A percentile compares a stretch with the other conserved stretches of the same genome.
These are phyloP conservation scores for Tephrocybe sp. DNA, from an alignment of 768 basidiomycete genomes.

Conservation along the genomic window DNA sequence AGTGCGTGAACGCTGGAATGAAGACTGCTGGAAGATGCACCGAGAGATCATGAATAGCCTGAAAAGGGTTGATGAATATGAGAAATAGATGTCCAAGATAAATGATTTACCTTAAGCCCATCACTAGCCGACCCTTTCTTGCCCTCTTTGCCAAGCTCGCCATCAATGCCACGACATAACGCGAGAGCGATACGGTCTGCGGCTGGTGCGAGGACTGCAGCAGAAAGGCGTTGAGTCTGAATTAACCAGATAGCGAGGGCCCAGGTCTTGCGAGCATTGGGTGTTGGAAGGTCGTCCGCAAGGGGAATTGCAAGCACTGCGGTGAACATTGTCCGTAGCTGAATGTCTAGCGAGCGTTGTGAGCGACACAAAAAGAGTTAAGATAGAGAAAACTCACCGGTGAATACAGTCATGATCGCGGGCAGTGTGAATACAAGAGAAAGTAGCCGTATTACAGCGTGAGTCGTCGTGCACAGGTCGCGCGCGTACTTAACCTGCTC, in stretches of 20 bases:
- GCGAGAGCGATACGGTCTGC: conserved; percentile 70
- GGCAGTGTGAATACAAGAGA: conserved; percentile 59
- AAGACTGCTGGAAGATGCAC: conserved; percentile 65
- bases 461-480: conserved; percentile 73
- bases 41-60: conserved; percentile 76
- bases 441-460: conserved; percentile 69
- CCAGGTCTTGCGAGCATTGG: conserved; percentile 84
- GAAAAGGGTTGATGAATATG: conserved; percentile 2
- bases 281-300: conserved; percentile 67
- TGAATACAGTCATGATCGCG: conserved; percentile 59
- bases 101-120: conserved; percentile 63
- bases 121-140: conserved; percentile 83
- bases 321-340: conserved; percentile 60
- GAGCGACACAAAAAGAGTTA: conserved; percentile 6
- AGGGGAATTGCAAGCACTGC: conserved; percentile 73
- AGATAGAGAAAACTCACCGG: conserved; percentile 41
- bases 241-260: conserved; percentile 76
- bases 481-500: conserved; percentile 79
- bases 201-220: conserved; percentile 57
- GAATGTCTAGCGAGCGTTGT: conserved; percentile 41
- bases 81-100: conserved; percentile 1
- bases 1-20: conserved; percentile 57
- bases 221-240: conserved; percentile 69
- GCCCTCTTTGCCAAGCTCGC: conserved; percentile 85
- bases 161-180: conserved; percentile 74